Evolutionary conservation across 2,329 filamentous ascomycete species (phyloP).

Genomic region (Verticillium nubilum): DNA sequence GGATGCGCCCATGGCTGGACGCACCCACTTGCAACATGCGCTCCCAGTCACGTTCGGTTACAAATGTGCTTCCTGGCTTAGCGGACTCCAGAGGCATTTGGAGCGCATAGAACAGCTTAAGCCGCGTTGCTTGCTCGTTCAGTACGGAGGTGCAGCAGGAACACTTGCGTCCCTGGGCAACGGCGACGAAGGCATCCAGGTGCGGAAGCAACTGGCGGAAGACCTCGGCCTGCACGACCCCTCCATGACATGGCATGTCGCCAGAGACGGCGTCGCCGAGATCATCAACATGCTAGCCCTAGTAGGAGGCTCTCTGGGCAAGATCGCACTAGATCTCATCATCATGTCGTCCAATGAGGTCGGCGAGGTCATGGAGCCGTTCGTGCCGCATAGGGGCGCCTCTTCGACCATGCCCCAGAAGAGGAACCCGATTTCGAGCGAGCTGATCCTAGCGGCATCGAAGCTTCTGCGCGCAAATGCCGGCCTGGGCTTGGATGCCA

Average conservation of each 20-base stretch:
- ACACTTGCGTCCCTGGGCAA: conserved; percentile 47
- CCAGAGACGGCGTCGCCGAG: conserved; percentile 48
- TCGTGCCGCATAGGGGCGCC: conserved; percentile 46
- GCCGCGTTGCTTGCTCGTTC: conserved; percentile 40
- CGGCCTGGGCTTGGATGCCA: conserved; percentile 45
- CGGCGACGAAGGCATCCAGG: conserved; percentile 40
- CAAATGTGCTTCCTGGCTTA: conserved; percentile 51
- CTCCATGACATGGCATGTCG: conserved; percentile 52
- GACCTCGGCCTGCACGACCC: conserved; percentile 43
- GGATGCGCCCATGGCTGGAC: conserved; percentile 50
- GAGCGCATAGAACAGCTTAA: conserved; percentile 41
- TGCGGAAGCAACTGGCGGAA: conserved; percentile 41
- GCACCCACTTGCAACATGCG: conserved; percentile 53
- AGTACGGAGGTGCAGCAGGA: conserved; percentile 52
- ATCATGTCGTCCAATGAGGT: conserved; percentile 54
- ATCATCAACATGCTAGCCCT: conserved; percentile 47
- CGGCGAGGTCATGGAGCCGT: conserved; percentile 44
- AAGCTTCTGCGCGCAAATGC: conserved; percentile 49
- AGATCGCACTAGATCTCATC: conserved; percentile 50
- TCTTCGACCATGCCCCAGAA: conserved; percentile 55
- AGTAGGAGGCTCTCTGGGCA: conserved; percentile 46
- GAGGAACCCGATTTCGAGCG: conserved; percentile 52
- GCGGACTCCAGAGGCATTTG: conserved; percentile 40
- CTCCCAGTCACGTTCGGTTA: conserved; percentile 53
- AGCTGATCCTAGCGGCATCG: conserved; percentile 48